Evolutionary conservation across 345 rosid species (phyloP).

Genomic region (Syzygium grande): DNA sequence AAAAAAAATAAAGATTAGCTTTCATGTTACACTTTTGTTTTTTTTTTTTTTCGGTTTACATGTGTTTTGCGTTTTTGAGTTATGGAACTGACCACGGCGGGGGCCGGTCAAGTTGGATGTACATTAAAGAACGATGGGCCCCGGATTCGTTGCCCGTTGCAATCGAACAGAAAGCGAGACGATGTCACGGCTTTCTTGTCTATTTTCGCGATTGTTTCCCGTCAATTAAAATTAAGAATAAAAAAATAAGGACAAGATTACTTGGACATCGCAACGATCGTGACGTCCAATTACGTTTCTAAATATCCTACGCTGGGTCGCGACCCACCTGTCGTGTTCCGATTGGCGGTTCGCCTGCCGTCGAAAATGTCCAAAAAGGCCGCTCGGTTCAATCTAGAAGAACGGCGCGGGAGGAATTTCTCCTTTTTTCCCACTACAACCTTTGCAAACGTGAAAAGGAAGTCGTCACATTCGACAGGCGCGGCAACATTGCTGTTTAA

Average conservation of each 20-base stretch:
- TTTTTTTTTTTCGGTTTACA: background rate
- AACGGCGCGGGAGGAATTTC: background rate
- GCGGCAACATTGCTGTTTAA: background rate
- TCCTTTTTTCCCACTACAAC: too few species aligned
- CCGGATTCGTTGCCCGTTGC: background rate
- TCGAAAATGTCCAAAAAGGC: background rate
- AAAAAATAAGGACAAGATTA: background rate
- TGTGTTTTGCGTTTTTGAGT: background rate
- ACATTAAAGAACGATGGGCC: background rate
- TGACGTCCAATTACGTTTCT: background rate
- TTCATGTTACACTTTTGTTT: background rate
- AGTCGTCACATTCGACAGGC: too few species aligned
- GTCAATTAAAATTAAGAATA: too few species aligned
- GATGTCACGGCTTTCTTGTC: background rate
- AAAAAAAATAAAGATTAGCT: too few species aligned
- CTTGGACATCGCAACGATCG: background rate
- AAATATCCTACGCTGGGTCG: background rate
- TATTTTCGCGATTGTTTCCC: background rate
- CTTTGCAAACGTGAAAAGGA: too few species aligned
- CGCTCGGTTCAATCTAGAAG: background rate
- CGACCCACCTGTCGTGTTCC: background rate
- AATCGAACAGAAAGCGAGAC: background rate
- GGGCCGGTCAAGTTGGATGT: background rate
- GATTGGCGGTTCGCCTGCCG: fast-evolving
- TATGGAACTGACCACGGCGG: background rate